Conservation (phyloP, 2,329 filamentous ascomycete genomes). For the Neofusicoccum parvum region DNA sequence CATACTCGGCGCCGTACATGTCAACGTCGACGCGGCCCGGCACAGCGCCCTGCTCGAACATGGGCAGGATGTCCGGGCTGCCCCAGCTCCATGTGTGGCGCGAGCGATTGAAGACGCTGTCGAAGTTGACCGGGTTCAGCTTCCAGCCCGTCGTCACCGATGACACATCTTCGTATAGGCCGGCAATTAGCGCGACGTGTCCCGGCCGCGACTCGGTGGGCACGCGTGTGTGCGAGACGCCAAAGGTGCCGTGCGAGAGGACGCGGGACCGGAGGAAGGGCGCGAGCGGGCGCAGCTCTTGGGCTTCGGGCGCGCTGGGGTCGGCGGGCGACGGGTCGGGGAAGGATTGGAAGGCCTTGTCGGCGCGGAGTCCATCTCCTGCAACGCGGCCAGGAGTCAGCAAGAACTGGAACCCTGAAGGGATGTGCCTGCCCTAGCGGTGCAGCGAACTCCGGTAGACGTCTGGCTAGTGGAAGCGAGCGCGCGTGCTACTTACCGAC, state of each 20-base stretch:
- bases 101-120: constrained; percentile 97
- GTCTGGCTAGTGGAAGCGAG: not conserved
- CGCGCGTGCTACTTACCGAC: constrained; percentile 64
- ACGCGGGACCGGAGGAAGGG: constrained; percentile 90
- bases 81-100: constrained; percentile 99
- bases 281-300: constrained; percentile 77
- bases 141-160: constrained; percentile 98
- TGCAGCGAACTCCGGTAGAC: not conserved
- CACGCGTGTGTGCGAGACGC: constrained; percentile 93
- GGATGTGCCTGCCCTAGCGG: too few relatives aligned
- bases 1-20: constrained; percentile 78
- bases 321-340: constrained; percentile 76
- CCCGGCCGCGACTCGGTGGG: constrained; percentile 95
- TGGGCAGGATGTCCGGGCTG: constrained; percentile 93
- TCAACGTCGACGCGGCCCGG: constrained; percentile 86
- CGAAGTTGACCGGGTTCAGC: constrained; percentile 95
- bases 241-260: constrained; percentile 88
- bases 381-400: not conserved
- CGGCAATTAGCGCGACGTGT: constrained; percentile 95
- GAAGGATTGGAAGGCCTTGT: constrained; percentile 95
- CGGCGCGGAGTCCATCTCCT: constrained; percentile 90
- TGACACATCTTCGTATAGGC: constrained; percentile 96
- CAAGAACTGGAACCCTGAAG: constrained; percentile 6
- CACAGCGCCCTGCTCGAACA: constrained; percentile 94
- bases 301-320: constrained; percentile 56